Evolutionary conservation across 345 rosid genomes (phyloP), one percentile per base, ranked within the genome.

Genomic region (Linum trigynum): DNA sequence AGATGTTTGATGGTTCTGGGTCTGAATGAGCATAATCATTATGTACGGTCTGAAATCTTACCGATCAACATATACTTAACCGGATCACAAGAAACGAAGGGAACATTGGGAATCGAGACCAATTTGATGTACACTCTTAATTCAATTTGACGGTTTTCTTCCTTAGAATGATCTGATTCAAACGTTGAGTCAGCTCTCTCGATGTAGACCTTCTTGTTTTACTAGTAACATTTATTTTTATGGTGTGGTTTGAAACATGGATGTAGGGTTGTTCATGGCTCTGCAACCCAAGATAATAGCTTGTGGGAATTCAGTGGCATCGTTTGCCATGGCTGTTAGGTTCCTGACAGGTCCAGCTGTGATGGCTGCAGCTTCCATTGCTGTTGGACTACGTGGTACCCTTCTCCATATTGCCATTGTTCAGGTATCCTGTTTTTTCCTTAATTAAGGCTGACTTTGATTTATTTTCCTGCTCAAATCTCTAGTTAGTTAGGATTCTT

Each of bases 351-450:
- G 78, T 55, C 78, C 78, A 12, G 78, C 78, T 2, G 78, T 75
- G 10, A 75, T 75, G 78, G 78, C 78, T 9, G 78, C 78, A 0
- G 74, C 78, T 23, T 75, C 78, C n/a, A 75, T 75, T 17, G 78
- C 78, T 3, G 71, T 75, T 55, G 78, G 78, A 17, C 71, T 75
- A 43, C 74, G 78, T 14, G 78, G 78, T 38, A 70, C 63, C 57
- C 74, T 75, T 23, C 78, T 75, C 53, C 78, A 55, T 37, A 39
- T 75, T 39, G 78, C 78, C 58, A 75, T 75, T 63, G 78, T 75
- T 63, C 78, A 75, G 78, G 78, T 70, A 61, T 5, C 32, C 32
- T 23, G 1, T 23, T 23, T 23, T 23, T 23, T 23, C 32, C 32
- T 23, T 23, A 23, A 23, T 23, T 23, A 23, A 23, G 32, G 32